Percentiles rank a stretch among this genome's conserved stretches.
phyloP scores from a whole-genome alignment of 2,329 filamentous ascomycete species.

The Monilinia fructigena region DNA sequence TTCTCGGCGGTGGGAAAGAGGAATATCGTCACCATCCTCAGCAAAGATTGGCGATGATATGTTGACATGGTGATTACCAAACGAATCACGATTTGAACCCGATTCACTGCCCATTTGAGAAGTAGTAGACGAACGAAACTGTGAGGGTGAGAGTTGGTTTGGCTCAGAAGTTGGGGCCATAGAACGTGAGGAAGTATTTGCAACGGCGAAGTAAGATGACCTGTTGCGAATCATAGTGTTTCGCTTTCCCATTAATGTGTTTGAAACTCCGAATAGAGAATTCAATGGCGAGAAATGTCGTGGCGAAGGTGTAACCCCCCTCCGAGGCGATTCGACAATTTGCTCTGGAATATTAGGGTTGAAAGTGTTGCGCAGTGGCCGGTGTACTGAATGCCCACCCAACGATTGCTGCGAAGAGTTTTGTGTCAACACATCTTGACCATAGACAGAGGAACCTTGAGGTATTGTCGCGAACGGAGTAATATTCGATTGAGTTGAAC shows the following conservation, averaged over 20 bases:
- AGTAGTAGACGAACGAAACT: background rate
- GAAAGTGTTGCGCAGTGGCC: conserved; percentile 39
- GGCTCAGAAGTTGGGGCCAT: conserved; percentile 27
- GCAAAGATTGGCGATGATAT: conserved; percentile 38
- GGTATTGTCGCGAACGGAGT: conserved; percentile 3
- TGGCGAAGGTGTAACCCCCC: conserved; percentile 33
- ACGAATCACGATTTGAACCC: conserved; percentile 42
- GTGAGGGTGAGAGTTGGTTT: conserved; percentile 26
- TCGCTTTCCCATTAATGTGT: conserved; percentile 55
- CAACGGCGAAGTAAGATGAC: conserved; percentile 25
- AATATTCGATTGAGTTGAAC: conserved; percentile 28
- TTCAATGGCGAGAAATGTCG: background rate
- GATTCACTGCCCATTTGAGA: conserved; percentile 43
- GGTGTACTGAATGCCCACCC: background rate
- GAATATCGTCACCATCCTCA: conserved; percentile 62
- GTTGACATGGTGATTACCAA: background rate
- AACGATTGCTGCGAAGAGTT: conserved; percentile 17
- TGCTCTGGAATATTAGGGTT: conserved; percentile 39
- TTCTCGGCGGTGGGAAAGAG: conserved; percentile 65
- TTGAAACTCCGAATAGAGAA: conserved; percentile 34
- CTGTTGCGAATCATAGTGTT: conserved; percentile 48
- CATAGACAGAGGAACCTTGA: background rate
- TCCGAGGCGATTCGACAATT: conserved; percentile 41
- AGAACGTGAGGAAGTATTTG: conserved; percentile 18
- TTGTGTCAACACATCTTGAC: background rate